Percentiles rank a stretch among this genome's conserved stretches.
These are phyloP conservation scores for Polychytrium aggregatum DNA, from an alignment of 192 early-diverging fungal genomes.

Conservation along the genomic window DNA sequence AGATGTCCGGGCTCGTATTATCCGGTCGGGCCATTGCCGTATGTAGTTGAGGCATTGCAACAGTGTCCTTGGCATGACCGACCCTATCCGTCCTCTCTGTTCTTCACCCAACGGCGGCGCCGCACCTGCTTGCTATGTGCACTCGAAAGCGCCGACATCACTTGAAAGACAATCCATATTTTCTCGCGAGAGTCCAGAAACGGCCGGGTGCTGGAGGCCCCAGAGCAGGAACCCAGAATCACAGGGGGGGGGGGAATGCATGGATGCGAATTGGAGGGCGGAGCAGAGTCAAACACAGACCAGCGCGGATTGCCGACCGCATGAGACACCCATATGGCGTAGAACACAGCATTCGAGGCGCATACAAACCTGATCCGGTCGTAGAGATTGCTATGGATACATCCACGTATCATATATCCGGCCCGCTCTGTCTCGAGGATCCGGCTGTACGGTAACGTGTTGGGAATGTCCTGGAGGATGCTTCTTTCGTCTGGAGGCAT, in stretches of 20 bases:
- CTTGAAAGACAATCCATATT: conserved; percentile 88
- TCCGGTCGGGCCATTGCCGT: no score
- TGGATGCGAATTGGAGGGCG: not conserved
- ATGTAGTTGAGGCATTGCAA: no score
- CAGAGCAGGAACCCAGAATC: not conserved
- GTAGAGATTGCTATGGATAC: conserved; percentile 85
- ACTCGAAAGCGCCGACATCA: conserved; percentile 69
- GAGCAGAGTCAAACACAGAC: not conserved
- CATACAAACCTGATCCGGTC: conserved; percentile 71
- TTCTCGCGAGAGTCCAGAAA: conserved; percentile 80
- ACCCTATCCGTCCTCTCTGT: no score
- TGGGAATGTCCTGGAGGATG: conserved; percentile 55
- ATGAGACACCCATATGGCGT: not conserved
- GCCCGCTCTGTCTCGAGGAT: conserved; percentile 84
- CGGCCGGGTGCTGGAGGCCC: conserved; percentile 65
- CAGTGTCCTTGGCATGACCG: conserved; percentile 2
- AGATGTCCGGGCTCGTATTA: no score
- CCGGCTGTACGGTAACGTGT: conserved; percentile 65
- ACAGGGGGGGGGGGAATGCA: not conserved
- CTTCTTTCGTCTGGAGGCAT: conserved; percentile 47
- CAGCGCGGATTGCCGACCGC: not conserved
- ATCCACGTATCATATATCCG: conserved; percentile 80
- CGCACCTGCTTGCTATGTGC: conserved; percentile 52
- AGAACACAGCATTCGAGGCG: conserved; percentile 3
- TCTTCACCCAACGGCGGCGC: no score